phyloP scores from a whole-genome alignment of 2,329 filamentous ascomycete genomes.

The Pezicula rhizophila region DNA sequence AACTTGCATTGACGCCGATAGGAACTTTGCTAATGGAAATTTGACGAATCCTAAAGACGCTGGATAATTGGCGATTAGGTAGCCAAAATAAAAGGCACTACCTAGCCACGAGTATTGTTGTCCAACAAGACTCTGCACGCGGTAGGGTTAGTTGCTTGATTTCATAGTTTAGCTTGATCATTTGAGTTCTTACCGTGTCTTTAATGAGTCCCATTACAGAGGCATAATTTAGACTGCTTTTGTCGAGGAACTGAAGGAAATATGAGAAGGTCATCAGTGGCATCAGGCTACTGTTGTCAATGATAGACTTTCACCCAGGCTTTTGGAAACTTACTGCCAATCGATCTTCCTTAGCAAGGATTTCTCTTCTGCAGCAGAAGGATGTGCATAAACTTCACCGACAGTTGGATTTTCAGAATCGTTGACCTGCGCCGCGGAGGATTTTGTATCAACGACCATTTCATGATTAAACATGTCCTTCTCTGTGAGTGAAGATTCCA shows the following conservation, averaged over 20 bases:
- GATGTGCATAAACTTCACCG: background rate
- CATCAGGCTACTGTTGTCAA: conserved; percentile 34
- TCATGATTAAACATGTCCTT: background rate
- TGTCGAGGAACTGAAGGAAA: conserved; percentile 56
- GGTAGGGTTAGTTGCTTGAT: background rate
- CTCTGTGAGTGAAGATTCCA: background rate
- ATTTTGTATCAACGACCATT: background rate
- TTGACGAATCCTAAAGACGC: conserved; percentile 23
- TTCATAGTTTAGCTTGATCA: conserved; percentile 31
- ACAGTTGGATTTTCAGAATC: background rate
- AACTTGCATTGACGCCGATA: conserved; percentile 12
- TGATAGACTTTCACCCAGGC: background rate
- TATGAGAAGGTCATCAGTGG: conserved; percentile 51
- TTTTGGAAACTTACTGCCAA: conserved; percentile 2
- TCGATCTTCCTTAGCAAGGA: conserved; percentile 46
- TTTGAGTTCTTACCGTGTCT: conserved; percentile 42
- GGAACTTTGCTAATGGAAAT: conserved; percentile 30
- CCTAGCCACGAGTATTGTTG: conserved; percentile 41
- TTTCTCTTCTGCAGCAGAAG: background rate
- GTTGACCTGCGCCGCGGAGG: background rate
- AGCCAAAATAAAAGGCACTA: conserved; percentile 22
- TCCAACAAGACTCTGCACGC: conserved; percentile 31
- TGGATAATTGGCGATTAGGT: conserved; percentile 28
- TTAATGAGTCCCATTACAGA: conserved; percentile 40
- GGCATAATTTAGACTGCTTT: conserved; percentile 44